Evolutionary conservation across 768 basidiomycete genomes (phyloP).

Genomic region (Tulasnella sp.): DNA sequence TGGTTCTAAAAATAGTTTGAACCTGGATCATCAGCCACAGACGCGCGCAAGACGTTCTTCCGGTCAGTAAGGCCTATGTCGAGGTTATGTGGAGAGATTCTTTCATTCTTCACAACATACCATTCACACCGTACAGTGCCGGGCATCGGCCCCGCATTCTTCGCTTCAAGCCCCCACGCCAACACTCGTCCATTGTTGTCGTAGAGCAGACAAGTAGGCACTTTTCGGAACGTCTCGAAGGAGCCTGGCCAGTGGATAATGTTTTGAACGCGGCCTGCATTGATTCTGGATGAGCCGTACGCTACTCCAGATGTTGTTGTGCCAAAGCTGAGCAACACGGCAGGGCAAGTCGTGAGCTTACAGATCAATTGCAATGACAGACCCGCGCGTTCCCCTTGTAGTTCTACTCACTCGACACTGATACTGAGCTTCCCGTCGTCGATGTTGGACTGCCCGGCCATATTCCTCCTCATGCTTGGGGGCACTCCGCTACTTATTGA

Average conservation of each 20-base stretch:
- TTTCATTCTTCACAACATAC: slow-evolving; percentile 24
- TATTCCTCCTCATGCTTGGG: neutral
- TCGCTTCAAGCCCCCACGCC: slow-evolving; percentile 83
- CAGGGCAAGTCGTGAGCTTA: neutral
- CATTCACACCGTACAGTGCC: slow-evolving; percentile 53
- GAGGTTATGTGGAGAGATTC: neutral
- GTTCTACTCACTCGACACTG: slow-evolving; percentile 15
- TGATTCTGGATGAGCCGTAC: slow-evolving; percentile 76
- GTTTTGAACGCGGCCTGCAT: slow-evolving; percentile 69
- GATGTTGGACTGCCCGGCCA: neutral
- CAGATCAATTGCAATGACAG: neutral
- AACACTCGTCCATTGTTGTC: slow-evolving; percentile 61
- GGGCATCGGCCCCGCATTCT: slow-evolving; percentile 59
- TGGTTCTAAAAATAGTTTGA: slow-evolving; percentile 82
- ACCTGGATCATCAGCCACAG: slow-evolving; percentile 41
- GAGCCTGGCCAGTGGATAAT: slow-evolving; percentile 81
- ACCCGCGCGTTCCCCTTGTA: too few species aligned
- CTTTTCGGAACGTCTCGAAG: slow-evolving; percentile 77
- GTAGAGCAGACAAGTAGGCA: slow-evolving; percentile 77
- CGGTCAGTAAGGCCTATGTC: too few species aligned
- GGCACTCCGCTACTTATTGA: neutral
- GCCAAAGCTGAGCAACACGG: slow-evolving; percentile 30
- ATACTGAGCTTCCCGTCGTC: slow-evolving; percentile 55
- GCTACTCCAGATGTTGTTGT: slow-evolving; percentile 85
- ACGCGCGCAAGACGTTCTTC: neutral